Conservation (phyloP, 2,329 filamentous ascomycete genomes). For the Sclerotinia trifoliorum region DNA sequence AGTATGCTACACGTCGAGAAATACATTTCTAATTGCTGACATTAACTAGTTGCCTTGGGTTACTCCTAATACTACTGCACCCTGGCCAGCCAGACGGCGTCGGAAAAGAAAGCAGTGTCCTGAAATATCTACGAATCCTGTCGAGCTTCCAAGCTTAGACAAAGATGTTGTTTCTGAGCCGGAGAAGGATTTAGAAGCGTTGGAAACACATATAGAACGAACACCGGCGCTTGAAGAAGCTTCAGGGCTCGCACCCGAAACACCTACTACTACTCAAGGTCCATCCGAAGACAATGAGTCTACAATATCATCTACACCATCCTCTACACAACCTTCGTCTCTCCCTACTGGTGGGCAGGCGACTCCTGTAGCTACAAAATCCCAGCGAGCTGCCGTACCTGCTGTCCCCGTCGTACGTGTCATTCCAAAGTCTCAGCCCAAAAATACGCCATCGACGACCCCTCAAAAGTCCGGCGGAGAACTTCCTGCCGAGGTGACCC, state of each 20-base stretch:
- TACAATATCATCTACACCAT: conserved; percentile 55
- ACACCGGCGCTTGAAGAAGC: background rate
- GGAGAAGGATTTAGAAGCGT: conserved; percentile 1
- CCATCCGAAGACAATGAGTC: conserved; percentile 43
- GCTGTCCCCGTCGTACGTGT: conserved; percentile 41
- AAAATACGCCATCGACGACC: conserved; percentile 31
- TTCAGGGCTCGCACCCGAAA: background rate
- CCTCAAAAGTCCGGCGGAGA: conserved; percentile 27
- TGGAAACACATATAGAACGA: background rate
- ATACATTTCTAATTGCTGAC: conserved; percentile 35
- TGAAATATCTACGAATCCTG: conserved; percentile 31
- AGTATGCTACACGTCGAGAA: conserved; percentile 43
- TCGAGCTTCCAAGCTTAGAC: conserved; percentile 31
- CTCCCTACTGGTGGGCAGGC: conserved; percentile 29
- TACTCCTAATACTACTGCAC: conserved; percentile 48
- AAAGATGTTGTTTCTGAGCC: background rate
- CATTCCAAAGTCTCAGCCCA: conserved; percentile 45
- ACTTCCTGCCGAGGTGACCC: conserved; percentile 25
- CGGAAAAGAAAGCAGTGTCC: conserved; percentile 47
- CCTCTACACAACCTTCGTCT: conserved; percentile 44
- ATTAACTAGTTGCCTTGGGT: conserved; percentile 55
- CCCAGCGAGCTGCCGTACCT: conserved; percentile 44
- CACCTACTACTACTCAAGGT: conserved; percentile 39
- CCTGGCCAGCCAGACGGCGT: conserved; percentile 49
- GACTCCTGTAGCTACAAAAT: conserved; percentile 33